These are phyloP conservation scores for Lindgomyces ingoldianus DNA, from an alignment of 495 filamentous ascomycete genomes.

Conservation along the genomic window DNA sequence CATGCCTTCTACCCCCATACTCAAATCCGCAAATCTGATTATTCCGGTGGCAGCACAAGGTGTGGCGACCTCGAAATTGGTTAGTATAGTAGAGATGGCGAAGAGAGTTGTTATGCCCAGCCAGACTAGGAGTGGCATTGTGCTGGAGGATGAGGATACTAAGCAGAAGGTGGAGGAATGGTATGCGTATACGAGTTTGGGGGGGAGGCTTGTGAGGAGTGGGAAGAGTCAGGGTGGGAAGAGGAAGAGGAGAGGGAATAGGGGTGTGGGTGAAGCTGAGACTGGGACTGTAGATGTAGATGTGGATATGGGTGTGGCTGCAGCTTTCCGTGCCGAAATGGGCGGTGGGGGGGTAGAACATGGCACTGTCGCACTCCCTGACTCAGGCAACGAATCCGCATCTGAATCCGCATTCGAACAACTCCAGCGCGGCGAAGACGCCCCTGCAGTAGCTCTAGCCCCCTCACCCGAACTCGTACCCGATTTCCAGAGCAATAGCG, in stretches of 20 bases:
- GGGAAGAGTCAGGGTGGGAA: background rate
- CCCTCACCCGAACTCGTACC: too few relatives aligned
- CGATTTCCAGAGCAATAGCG: too few relatives aligned
- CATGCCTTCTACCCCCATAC: background rate
- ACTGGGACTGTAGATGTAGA: too few relatives aligned
- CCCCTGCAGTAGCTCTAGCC: background rate
- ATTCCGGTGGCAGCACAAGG: slow-evolving; percentile 8
- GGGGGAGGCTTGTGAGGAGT: background rate
- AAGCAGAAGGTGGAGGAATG: background rate
- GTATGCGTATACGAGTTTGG: slow-evolving; percentile 14
- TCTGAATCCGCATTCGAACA: background rate
- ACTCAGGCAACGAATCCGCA: background rate
- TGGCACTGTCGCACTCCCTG: background rate
- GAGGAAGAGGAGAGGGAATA: background rate
- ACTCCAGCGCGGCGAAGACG: background rate
- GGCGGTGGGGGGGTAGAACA: background rate
- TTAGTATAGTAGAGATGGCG: slow-evolving; percentile 10
- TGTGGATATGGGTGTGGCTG: background rate
- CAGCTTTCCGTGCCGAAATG: background rate
- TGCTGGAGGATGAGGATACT: background rate
- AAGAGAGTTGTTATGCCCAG: slow-evolving; percentile 1
- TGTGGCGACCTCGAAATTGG: slow-evolving; percentile 13
- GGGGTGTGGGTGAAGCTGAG: background rate
- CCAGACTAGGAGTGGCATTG: background rate
- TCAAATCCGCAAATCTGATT: background rate